Evolutionary conservation across 768 basidiomycete species (phyloP).

Genomic region (Mycena vitilis): DNA sequence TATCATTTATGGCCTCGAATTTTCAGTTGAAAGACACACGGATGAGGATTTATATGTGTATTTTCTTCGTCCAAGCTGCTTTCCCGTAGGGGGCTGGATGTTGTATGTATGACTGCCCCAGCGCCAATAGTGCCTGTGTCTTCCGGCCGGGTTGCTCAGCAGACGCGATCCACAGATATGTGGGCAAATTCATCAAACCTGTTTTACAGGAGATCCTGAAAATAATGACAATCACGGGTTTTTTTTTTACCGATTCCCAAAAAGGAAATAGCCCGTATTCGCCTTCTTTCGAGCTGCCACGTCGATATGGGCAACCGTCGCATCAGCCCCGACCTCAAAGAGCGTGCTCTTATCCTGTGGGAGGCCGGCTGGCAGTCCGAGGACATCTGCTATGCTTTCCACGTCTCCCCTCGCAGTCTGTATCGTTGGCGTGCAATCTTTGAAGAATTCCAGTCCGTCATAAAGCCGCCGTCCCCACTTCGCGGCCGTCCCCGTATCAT

Average conservation of each 20-base stretch:
- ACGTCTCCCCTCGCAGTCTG: conserved; percentile 14
- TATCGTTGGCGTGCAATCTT: conserved; percentile 21
- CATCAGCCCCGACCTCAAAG: conserved; percentile 44
- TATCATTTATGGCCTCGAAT: too few species aligned
- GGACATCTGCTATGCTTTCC: conserved; percentile 10
- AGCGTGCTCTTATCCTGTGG: conserved; percentile 41
- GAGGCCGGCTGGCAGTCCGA: conserved; percentile 36
- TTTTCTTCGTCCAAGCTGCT: too few species aligned
- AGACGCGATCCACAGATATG: too few species aligned
- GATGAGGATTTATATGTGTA: too few species aligned
- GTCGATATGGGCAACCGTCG: conserved; percentile 37
- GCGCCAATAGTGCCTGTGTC: too few species aligned
- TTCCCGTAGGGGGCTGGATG: too few species aligned
- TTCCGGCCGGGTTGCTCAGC: too few species aligned
- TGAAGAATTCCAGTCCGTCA: conserved; percentile 12
- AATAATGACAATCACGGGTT: conserved; percentile 4
- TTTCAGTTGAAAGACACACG: too few species aligned
- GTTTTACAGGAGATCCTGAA: conserved; percentile 10
- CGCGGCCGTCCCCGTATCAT: conserved; percentile 37
- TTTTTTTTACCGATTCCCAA: neutral
- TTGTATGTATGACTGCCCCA: too few species aligned
- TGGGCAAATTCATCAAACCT: too few species aligned
- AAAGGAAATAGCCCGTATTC: neutral
- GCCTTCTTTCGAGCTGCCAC: neutral
- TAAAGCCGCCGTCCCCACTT: conserved; percentile 32